Conservation (phyloP, 495 filamentous ascomycete genomes). For the Pyrenopolyporus hunteri region DNA sequence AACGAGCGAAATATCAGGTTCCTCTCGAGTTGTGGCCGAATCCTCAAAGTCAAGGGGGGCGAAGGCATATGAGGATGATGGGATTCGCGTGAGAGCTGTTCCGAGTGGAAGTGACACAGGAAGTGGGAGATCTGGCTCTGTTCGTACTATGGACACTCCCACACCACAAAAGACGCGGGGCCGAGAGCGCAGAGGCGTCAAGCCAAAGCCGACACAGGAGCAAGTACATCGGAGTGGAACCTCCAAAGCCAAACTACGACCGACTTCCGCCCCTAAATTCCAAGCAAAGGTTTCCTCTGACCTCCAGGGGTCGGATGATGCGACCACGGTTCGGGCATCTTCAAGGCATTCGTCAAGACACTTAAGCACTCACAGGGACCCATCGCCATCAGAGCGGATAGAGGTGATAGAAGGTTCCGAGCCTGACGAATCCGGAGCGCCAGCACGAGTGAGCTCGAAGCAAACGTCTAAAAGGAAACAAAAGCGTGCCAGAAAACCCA, state of each 20-base stretch:
- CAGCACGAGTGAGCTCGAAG: conserved; percentile 25
- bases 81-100: conserved; percentile 46
- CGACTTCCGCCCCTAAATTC: conserved; percentile 29
- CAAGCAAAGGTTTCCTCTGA: conserved; percentile 44
- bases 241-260: conserved; percentile 32
- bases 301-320: conserved; percentile 35
- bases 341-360: conserved; percentile 40
- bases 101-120: conserved; percentile 42
- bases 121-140: conserved; percentile 12
- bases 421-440: conserved; percentile 37
- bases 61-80: conserved; percentile 39
- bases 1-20: conserved; percentile 18
- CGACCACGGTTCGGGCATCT: conserved; percentile 41
- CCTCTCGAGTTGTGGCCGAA: conserved; percentile 14
- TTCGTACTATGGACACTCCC: neutral
- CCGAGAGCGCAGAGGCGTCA: conserved; percentile 22
- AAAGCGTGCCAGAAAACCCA: conserved; percentile 28
- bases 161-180: conserved; percentile 6
- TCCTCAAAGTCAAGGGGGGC: conserved; percentile 27
- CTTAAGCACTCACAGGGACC: conserved; percentile 36
- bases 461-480: conserved; percentile 28
- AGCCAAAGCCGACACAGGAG: conserved; percentile 45
- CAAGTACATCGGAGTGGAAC: conserved; percentile 35
- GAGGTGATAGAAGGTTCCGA: conserved; percentile 47
- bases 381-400: conserved; percentile 58